These are phyloP conservation scores for Tephrocybe sp. DNA, from an alignment of 768 basidiomycete species.

Conservation along the genomic window DNA sequence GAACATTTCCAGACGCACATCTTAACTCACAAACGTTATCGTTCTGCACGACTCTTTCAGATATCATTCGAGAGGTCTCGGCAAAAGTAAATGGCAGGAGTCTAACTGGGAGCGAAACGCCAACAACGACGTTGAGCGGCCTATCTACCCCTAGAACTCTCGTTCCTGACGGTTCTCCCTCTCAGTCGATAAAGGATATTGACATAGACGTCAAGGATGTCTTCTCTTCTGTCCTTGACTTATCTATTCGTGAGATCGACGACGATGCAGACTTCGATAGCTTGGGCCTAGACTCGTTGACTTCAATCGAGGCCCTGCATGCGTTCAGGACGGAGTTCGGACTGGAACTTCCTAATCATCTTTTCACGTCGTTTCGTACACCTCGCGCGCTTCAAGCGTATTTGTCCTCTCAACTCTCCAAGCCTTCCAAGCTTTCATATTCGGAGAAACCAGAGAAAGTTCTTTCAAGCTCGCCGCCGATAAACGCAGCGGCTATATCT, in stretches of 20 bases:
- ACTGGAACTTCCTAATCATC: slow-evolving; percentile 38
- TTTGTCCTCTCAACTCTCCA: slow-evolving; percentile 13
- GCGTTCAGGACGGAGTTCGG: slow-evolving; percentile 39
- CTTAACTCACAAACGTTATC: slow-evolving; percentile 29
- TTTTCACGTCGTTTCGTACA: slow-evolving; percentile 41
- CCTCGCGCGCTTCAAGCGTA: slow-evolving; percentile 34
- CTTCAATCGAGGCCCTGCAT: slow-evolving; percentile 59
- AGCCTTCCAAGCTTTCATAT: background rate
- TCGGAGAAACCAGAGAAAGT: background rate
- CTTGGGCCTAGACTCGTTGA: slow-evolving; percentile 63
- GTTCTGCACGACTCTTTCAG: slow-evolving; percentile 32
- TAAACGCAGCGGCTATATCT: slow-evolving; percentile 10
- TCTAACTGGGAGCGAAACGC: slow-evolving; percentile 2
- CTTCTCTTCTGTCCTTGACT: slow-evolving; percentile 46
- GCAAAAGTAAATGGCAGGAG: slow-evolving; percentile 8
- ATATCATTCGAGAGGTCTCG: slow-evolving; percentile 30
- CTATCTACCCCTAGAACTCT: slow-evolving; percentile 37
- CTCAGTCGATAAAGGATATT: slow-evolving; percentile 19
- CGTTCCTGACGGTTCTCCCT: slow-evolving; percentile 31
- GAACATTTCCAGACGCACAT: slow-evolving; percentile 27
- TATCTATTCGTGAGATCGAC: slow-evolving; percentile 33
- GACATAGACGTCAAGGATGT: slow-evolving; percentile 31
- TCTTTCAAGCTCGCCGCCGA: background rate
- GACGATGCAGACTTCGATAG: slow-evolving; percentile 45
- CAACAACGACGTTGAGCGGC: slow-evolving; percentile 16